Evolutionary conservation across 2,329 filamentous ascomycete genomes (phyloP).

Genomic region (Penicillium sp.): DNA sequence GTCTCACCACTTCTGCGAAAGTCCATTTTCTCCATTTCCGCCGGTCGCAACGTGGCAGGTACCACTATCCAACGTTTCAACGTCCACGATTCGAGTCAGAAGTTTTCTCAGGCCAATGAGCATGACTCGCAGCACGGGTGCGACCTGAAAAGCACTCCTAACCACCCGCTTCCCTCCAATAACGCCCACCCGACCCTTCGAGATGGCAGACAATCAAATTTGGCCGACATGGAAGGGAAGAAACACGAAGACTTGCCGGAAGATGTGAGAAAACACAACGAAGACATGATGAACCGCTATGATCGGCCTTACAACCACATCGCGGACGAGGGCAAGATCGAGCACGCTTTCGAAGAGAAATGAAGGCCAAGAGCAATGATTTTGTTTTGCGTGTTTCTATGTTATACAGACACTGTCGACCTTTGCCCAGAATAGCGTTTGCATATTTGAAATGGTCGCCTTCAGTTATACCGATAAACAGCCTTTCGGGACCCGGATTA

Average conservation of each 20-base stretch:
- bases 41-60: neutral
- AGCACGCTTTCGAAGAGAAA: constrained; percentile 1
- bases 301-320: constrained; percentile 37
- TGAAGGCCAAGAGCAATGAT: neutral
- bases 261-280: constrained; percentile 38
- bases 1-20: neutral
- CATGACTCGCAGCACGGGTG: neutral
- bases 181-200: constrained; percentile 35
- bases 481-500: too few relatives aligned
- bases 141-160: neutral
- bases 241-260: constrained; percentile 27
- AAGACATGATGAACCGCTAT: constrained; percentile 32
- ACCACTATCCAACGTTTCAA: neutral
- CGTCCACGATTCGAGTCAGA: neutral
- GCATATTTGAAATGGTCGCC: too few relatives aligned
- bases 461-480: too few relatives aligned
- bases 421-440: neutral
- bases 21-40: neutral
- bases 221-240: constrained; percentile 31
- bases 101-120: neutral
- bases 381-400: neutral
- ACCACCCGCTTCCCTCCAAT: constrained; percentile 30
- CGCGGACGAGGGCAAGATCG: constrained; percentile 25
- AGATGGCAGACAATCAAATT: constrained; percentile 31
- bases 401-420: neutral